Conservation (phyloP, 257 asterid genomes). For the Solanum phureja region DNA sequence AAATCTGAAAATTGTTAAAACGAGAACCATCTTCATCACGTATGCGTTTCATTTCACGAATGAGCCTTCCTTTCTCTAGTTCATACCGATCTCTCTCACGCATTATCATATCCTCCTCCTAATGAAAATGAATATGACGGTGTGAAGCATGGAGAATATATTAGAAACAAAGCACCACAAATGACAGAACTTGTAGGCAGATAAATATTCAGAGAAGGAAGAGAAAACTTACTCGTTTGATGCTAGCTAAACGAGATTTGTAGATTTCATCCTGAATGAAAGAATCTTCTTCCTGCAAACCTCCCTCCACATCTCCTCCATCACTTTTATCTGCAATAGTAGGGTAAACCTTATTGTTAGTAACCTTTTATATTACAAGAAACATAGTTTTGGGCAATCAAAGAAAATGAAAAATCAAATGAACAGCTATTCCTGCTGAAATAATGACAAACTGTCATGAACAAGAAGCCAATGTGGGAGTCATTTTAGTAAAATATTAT, state of each 20-base stretch:
- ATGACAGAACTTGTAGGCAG: neutral
- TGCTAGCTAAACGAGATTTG: constrained; percentile 86
- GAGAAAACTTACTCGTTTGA: constrained; percentile 58
- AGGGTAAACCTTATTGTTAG: neutral
- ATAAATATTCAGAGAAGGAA: neutral
- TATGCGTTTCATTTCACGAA: constrained; percentile 98
- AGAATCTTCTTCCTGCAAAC: constrained; percentile 65
- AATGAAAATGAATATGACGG: neutral
- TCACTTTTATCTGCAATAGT: constrained; percentile 66
- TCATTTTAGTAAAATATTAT: neutral
- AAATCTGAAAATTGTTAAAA: constrained; percentile 89
- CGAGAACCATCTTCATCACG: constrained; percentile 98
- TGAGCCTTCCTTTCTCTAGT: constrained; percentile 88
- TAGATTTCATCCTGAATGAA: constrained; percentile 83
- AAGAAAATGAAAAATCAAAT: neutral
- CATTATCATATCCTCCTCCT: constrained; percentile 92
- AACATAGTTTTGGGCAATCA: neutral
- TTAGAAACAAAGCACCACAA: neutral
- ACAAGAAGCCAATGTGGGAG: neutral
- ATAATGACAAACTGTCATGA: neutral
- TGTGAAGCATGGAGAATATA: neutral
- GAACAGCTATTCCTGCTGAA: neutral
- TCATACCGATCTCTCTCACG: constrained; percentile 97
- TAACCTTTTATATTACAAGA: neutral
- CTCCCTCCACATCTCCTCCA: constrained; percentile 57